Conservation (phyloP, 2,329 filamentous ascomycete species). For the Lasiodiplodia hormozganensis region DNA sequence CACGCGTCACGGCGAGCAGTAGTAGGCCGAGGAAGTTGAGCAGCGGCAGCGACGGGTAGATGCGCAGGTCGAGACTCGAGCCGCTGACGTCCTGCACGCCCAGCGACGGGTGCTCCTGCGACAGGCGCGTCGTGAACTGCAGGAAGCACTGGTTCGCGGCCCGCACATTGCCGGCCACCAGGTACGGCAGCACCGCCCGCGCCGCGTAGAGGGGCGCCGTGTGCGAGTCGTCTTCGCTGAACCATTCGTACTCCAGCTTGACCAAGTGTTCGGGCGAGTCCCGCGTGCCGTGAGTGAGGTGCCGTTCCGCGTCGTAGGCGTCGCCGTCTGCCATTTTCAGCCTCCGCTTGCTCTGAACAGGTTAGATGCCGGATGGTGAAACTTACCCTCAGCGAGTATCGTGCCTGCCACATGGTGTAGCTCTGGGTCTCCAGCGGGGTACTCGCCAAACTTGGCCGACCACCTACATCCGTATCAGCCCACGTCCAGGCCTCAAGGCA, state of each 20-base stretch:
- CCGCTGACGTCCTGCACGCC: constrained; percentile 80
- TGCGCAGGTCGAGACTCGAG: constrained; percentile 68
- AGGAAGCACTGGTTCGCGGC: constrained; percentile 84
- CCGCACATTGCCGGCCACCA: constrained; percentile 87
- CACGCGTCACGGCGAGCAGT: constrained; percentile 82
- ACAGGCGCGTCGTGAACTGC: constrained; percentile 73
- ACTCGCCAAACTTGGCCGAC: constrained; percentile 85
- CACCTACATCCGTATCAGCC: constrained; percentile 59
- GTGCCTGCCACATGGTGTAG: constrained; percentile 90
- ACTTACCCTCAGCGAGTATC: constrained; percentile 78
- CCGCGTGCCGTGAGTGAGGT: constrained; percentile 85
- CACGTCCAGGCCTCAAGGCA: neutral
- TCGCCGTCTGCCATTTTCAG: constrained; percentile 70
- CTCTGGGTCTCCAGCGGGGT: constrained; percentile 90
- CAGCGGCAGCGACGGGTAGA: constrained; percentile 91
- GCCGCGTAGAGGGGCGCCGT: constrained; percentile 86
- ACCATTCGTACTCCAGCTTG: constrained; percentile 91
- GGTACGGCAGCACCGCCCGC: constrained; percentile 87
- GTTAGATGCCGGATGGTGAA: neutral
- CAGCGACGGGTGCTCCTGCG: constrained; percentile 66
- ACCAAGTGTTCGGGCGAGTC: constrained; percentile 84
- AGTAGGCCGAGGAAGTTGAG: constrained; percentile 92
- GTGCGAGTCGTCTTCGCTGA: constrained; percentile 85
- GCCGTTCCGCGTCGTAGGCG: constrained; percentile 89
- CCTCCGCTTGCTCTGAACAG: neutral